Evolutionary conservation across 1,284 basidiomycete genomes (phyloP), one percentile per base, ranked within the genome.

Genomic region (Amylostereum areolatum): DNA sequence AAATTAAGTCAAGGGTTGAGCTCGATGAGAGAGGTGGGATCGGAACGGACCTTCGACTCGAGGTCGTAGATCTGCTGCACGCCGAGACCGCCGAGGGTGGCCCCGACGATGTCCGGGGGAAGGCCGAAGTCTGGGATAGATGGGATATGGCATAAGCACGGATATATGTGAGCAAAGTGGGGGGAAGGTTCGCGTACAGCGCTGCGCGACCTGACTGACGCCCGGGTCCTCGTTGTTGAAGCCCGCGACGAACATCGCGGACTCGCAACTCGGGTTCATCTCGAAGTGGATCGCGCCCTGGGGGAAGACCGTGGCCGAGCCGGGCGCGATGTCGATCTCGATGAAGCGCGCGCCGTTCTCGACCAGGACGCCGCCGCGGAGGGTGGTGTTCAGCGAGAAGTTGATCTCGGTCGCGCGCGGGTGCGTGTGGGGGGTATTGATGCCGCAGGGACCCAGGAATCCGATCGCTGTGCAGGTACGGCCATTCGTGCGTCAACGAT

Each of bases 151-250:
- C 52, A 54, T 32, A 66, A 55, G 45, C 63, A 55, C 5, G 63
- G n/a, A 8, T 52, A 11, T 56, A 57, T 18, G 57, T 56, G 52
- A 62, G 62, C 65, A 55, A 44, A 63, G 54, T 4, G 63, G n/a
- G 8, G 53, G 10, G 57, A 57, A 18, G 57, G 57, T 51, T 62
- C 62, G 36, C 63, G 37, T n/a, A 39, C 12, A 43, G 41, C 37
- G 37, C 37, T 39, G 37, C 6, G 37, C 37, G 37, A 39, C 37
- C 37, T 39, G 37, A 12, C 27, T 12, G 6, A 39, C 37, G 37
- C 37, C 37, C 37, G 37, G 37, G 37, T 39, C 27, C 27, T 39
- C n/a, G n/a, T n/a, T n/a, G n/a, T n/a, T n/a, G n/a, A n/a, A n/a
- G n/a, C n/a, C n/a, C n/a, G n/a, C n/a, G n/a, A n/a, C n/a, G n/a